Base-by-base conservation (phyloP, 139 green algal species). In the Spirogloea muscicola region DNA sequence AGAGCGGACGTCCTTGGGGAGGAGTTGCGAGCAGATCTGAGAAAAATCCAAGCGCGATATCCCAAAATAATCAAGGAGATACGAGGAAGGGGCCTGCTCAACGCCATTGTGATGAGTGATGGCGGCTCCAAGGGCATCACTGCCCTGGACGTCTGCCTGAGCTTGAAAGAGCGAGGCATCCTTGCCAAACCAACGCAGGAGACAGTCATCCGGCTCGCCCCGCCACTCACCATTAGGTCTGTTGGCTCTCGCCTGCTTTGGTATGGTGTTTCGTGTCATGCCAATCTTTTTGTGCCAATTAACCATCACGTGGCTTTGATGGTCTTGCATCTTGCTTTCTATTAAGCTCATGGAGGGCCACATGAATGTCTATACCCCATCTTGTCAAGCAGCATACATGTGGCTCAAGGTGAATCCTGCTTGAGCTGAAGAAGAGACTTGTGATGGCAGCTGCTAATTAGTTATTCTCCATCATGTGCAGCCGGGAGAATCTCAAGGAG, bases 181-280 rank as follows among this genome's bases (percentile, higher is more conserved):
- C 65, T 89, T 58, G 88, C 91, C 49, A 98, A 98, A 87, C 94
- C 93, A n/a, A 98, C 94, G 0, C 92, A 96, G 38, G 82, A 88
- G 39, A 89, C 96, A 76, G 94, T 96, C 76, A 96, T 97, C 74
- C 85, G 92, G 49, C 49, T 86, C 29, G 68, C 76, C 0, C 81
- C 81, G 13, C 81, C 81, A n/a, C 69, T 86, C 13, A 86, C 85
- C 37, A 86, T 86, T 44, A 63, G 7, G 74, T 82, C n/a, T n/a
- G n/a, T n/a, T n/a, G n/a, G n/a, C n/a, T n/a, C n/a, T n/a, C n/a
- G n/a, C n/a, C n/a, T n/a, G n/a, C n/a, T n/a, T n/a, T n/a, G n/a
- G n/a, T n/a, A n/a, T n/a, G n/a, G n/a, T n/a, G n/a, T n/a, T n/a
- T n/a, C n/a, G n/a, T n/a, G n/a, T n/a, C n/a, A n/a, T n/a, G n/a